These are phyloP conservation scores for Blastocystis sp. DNA, from an alignment of 352 stramenopile species.

Conservation along the genomic window DNA sequence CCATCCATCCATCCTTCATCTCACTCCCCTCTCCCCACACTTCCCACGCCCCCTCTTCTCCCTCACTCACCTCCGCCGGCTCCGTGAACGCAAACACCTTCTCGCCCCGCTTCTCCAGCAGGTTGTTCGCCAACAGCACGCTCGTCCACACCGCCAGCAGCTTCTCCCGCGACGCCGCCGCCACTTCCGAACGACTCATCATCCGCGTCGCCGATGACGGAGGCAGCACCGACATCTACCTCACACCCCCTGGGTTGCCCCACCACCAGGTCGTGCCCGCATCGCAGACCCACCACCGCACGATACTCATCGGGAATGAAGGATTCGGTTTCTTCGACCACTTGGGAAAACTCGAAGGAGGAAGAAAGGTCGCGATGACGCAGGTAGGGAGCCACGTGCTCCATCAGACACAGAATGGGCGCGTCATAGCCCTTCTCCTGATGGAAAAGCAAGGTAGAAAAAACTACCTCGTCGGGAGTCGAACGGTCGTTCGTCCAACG, in stretches of 20 bases:
- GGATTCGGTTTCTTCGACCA: not conserved
- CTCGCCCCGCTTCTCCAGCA: not conserved
- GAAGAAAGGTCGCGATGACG: not conserved
- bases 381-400: not conserved
- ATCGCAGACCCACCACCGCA: not conserved
- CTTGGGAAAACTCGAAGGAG: not conserved
- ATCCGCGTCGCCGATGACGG: not conserved
- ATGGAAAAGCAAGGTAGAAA: not conserved
- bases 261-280: not conserved
- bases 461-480: not conserved
- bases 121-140: not conserved
- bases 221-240: not conserved
- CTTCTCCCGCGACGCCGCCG: not conserved
- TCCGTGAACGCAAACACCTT: constrained; percentile 1
- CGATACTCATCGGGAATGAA: not conserved
- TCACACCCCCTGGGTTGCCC: not conserved
- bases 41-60: not conserved
- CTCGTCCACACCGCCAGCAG: not conserved
- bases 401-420: not conserved
- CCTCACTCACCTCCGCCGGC: not conserved
- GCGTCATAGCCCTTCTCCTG: not conserved
- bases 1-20: not conserved
- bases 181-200: not conserved
- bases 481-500: not conserved
- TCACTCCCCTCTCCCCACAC: not conserved